A percentile compares a stretch with the other conserved stretches of the same genome.
These are phyloP conservation scores for Lactifluus pinguis DNA, from an alignment of 768 basidiomycete genomes.

Conservation along the genomic window DNA sequence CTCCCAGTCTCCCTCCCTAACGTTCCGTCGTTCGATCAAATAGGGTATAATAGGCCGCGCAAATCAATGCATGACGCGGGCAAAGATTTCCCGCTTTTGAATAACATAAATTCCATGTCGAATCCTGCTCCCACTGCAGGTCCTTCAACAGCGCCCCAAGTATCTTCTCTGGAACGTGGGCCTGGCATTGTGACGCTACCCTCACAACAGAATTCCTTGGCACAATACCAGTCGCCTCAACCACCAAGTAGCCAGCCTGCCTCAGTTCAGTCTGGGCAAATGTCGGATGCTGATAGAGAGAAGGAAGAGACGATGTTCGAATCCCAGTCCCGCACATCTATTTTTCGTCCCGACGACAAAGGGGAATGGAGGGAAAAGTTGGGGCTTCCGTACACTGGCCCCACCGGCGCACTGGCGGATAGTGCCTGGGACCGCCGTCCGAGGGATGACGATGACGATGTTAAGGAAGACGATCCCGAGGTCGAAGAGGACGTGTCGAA, in stretches of 20 bases:
- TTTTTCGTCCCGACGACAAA: conserved; percentile 80
- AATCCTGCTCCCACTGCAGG: conserved; percentile 37
- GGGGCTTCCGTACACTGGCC: conserved; percentile 48
- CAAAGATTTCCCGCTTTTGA: conserved; percentile 60
- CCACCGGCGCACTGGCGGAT: conserved; percentile 40
- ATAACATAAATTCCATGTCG: conserved; percentile 48
- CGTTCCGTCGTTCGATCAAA: conserved; percentile 63
- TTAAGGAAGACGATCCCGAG: conserved; percentile 62
- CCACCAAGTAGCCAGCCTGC: conserved; percentile 24
- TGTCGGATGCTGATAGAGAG: conserved; percentile 31
- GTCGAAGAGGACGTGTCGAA: conserved; percentile 54
- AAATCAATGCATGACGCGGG: conserved; percentile 69
- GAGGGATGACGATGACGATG: conserved; percentile 54
- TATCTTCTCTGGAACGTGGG: conserved; percentile 43
- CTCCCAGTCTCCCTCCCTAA: conserved; percentile 61
- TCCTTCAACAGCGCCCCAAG: conserved; percentile 35
- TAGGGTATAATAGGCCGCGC: conserved; percentile 70
- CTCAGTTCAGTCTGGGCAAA: conserved; percentile 26
- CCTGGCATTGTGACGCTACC: conserved; percentile 21
- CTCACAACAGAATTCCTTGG: conserved; percentile 23
- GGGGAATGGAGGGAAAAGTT: conserved; percentile 82
- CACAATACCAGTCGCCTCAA: conserved; percentile 21
- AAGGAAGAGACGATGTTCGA: conserved; percentile 38
- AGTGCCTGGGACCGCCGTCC: conserved; percentile 44
- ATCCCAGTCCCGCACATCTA: conserved; percentile 53